Evolutionary conservation across 2,329 filamentous ascomycete species (phyloP), one percentile per base, ranked within the genome.

Genomic region (Trichophyton benhamiae): DNA sequence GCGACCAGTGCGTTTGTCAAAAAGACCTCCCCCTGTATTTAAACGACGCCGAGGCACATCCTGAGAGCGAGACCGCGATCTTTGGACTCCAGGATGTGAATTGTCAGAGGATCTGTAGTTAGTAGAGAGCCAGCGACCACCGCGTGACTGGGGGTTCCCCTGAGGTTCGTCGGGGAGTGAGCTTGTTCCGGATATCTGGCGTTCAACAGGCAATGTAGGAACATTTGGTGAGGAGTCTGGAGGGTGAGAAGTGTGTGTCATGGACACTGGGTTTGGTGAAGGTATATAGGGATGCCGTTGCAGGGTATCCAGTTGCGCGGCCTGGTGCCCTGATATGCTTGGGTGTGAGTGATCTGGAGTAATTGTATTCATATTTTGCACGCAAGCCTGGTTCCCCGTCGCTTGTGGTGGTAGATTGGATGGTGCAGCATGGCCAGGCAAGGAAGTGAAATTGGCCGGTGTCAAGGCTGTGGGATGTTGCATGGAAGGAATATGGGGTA

Each of bases 31-130:
- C 30, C 58, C 58, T 5, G 60, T 2, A 33, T 30, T 49, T 22
- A 38, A n/a, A 20, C 46, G 59, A 25, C 60, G 58, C 7, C 65
- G 63, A 2, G 64, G 66, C 2, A 64, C 52, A 33, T 64, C 66
- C 44, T 68, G 64, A 11, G 67, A 68, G 36, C 66, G 64, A 8
- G 66, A 65, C 0, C 66, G 64, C 42, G 64, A 65, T 7, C 63
- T 58, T 4, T 58, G 60, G 42, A 64, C 46, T 17, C 57, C 59
- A 3, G 49, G 49, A 55, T 44, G 53, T 41, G 42, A 30, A 30
- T 33, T 53, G 13, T 30, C 49, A 7, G 49, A 7, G 27, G 49
- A 25, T 1, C 49, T 27, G 27, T 57, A 48, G n/a, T 55, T 27
- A n/a, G 63, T 49, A 58, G 63, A 58, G 48, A 62, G 27, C 61